Evolutionary conservation across 2,329 filamentous ascomycete genomes (phyloP), one percentile per base, ranked within the genome.

Genomic region (Mycogone perniciosa): DNA sequence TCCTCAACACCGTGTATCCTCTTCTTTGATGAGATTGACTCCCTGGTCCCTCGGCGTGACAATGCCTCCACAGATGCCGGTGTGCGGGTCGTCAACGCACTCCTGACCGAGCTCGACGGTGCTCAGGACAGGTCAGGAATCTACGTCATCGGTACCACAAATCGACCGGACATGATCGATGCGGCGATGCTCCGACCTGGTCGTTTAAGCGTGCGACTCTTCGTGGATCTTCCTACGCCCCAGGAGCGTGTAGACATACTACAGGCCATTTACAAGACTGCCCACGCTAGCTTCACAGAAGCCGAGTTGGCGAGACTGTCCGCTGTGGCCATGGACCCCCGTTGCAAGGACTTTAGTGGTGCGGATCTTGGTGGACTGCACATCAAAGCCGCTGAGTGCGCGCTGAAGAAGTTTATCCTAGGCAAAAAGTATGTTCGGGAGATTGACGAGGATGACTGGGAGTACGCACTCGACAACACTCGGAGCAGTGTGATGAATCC

Each of bases 1-100:
- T 87, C 87, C 1, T 92, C 87, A 6, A 80, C 90, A 0, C 93
- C 93, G 1, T 97, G 92, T 64, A 89, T 99, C 49, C 85, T 99
- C 52, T 97, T 99, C 79, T 97, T 99, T 64, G 93, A 99, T 66
- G 93, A 99, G 71, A 80, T 99, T 47, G 93, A 99, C 68, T 92
- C 93, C 1, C 75, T 99, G 3, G 91, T 93, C 0, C 91, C 92
- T 0, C 84, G 84, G 46, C 84, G 93, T 49, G 89, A 92, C 62
- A 86, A 86, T 50, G 77, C 78, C 1, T 80, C 88, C 2, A 88
- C 85, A 2, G 92, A 97, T 65, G 86, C 89, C 5, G 89, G 87
- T 43, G 84, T 89, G 1, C 83, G 93, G 33, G 89, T 99, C 3
- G 93, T 99, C 58, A 97, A 97, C 66, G 95, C 92, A 1, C 78